A percentile compares a stretch with the other conserved stretches of the same genome.
phyloP scores from a whole-genome alignment of 2,329 filamentous ascomycete genomes.

The Bipolaris victoriae region DNA sequence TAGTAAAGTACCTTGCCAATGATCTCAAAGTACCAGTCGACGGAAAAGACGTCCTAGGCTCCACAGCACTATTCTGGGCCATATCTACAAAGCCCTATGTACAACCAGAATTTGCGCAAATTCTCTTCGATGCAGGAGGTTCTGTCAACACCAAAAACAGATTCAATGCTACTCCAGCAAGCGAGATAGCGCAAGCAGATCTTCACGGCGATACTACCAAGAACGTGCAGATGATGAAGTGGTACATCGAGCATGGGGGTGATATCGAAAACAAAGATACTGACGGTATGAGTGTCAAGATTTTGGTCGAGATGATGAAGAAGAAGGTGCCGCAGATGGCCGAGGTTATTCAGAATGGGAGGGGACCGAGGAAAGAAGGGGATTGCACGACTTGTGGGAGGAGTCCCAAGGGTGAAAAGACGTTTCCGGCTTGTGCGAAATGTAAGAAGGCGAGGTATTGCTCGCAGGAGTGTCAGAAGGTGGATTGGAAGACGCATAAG shows the following conservation, averaged over 20 bases:
- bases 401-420: constrained; percentile 1
- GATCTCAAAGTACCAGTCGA: constrained; percentile 20
- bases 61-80: constrained; percentile 21
- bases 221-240: constrained; percentile 24
- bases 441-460: constrained; percentile 24
- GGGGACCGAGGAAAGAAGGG: constrained; percentile 13
- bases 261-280: constrained; percentile 25
- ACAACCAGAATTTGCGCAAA: constrained; percentile 20
- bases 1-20: constrained; percentile 18
- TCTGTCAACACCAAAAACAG: constrained; percentile 22
- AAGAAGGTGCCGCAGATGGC: constrained; percentile 17
- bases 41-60: constrained; percentile 19
- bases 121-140: constrained; percentile 23
- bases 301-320: constrained; percentile 22
- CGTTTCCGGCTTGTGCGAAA: constrained; percentile 14
- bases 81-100: constrained; percentile 25
- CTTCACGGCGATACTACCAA: constrained; percentile 15
- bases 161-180: constrained; percentile 15
- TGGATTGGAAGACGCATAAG: constrained; percentile 26
- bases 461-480: constrained; percentile 21
- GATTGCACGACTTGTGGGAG: constrained; percentile 21
- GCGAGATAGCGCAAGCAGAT: constrained; percentile 23
- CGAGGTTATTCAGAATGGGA: constrained; percentile 11
- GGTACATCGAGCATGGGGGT: constrained; percentile 26
- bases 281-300: constrained; percentile 23